Evolutionary conservation across 2,329 filamentous ascomycete species (phyloP).

Genomic region (Penicillium frequentans): DNA sequence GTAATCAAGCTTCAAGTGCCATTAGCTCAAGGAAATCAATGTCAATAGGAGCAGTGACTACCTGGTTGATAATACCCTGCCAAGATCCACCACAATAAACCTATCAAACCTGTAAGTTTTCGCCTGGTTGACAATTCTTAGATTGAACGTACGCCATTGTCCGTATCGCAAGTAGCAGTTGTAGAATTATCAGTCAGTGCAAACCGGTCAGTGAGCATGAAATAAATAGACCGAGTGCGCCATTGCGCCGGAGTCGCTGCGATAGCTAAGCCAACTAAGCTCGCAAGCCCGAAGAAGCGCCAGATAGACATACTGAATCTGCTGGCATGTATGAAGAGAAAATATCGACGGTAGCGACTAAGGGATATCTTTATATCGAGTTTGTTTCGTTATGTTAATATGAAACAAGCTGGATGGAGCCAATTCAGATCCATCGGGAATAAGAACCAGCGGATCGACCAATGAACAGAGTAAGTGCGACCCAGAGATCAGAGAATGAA

Average conservation of each 20-base stretch:
- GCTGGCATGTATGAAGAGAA: not conserved
- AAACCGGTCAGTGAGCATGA: conserved; percentile 49
- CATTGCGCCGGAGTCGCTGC: conserved; percentile 38
- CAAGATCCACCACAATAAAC: conserved; percentile 53
- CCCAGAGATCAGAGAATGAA: not conserved
- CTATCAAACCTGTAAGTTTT: conserved; percentile 5
- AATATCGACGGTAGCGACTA: not conserved
- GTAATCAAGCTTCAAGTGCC: conserved; percentile 41
- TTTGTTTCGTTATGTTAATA: not conserved
- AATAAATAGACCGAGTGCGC: conserved; percentile 47
- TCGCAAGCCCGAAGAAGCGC: conserved; percentile 17
- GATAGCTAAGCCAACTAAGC: conserved; percentile 22
- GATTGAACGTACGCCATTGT: conserved; percentile 17
- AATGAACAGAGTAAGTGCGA: not conserved
- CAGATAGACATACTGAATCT: conserved; percentile 19
- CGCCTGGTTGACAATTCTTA: too few relatives aligned
- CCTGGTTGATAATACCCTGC: conserved; percentile 46
- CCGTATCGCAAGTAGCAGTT: conserved; percentile 31
- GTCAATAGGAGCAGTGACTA: not conserved
- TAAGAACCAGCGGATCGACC: not conserved
- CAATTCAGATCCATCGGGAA: not conserved
- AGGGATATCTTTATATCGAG: not conserved
- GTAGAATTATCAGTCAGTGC: conserved; percentile 42
- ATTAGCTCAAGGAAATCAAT: not conserved
- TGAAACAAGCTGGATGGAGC: conserved; percentile 1